phyloP scores from a whole-genome alignment of 257 asterid species.

The Fraxinus excelsior region DNA sequence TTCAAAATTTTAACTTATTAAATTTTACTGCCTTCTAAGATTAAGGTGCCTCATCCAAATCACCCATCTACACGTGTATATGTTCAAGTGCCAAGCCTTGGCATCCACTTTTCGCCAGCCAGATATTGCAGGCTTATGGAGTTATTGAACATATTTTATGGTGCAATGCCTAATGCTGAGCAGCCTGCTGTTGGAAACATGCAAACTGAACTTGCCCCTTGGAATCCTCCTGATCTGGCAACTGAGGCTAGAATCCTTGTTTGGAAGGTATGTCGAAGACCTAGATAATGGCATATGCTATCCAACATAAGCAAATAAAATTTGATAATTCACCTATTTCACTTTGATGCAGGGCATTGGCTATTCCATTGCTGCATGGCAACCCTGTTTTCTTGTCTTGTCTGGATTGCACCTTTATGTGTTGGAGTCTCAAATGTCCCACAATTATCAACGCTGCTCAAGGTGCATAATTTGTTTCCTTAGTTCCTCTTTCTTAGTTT shows the following conservation, averaged over 20 bases:
- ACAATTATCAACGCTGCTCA: conserved; percentile 80
- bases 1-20: conserved; percentile 19
- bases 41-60: conserved; percentile 79
- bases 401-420: conserved; percentile 86
- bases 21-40: conserved; percentile 44
- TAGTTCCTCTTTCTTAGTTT: conserved; percentile 18
- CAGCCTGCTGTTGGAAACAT: conserved; percentile 49
- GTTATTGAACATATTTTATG: conserved; percentile 58
- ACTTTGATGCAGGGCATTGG: conserved; percentile 87
- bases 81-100: conserved; percentile 89
- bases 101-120: conserved; percentile 93
- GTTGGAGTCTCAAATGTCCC: conserved; percentile 87
- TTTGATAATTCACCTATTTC: conserved; percentile 23
- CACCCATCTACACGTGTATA: conserved; percentile 86
- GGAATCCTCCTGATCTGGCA: conserved; percentile 86
- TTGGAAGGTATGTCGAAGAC: conserved; percentile 70
- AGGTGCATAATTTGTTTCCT: conserved; percentile 50
- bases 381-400: conserved; percentile 84
- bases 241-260: conserved; percentile 87
- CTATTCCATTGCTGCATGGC: conserved; percentile 95
- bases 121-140: conserved; percentile 79
- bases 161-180: conserved; percentile 61
- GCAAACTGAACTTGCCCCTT: conserved; percentile 66
- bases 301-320: conserved; percentile 11
- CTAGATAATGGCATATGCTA: conserved; percentile 18